phyloP scores from a whole-genome alignment of 768 basidiomycete species.

The Mycena indigotica region DNA sequence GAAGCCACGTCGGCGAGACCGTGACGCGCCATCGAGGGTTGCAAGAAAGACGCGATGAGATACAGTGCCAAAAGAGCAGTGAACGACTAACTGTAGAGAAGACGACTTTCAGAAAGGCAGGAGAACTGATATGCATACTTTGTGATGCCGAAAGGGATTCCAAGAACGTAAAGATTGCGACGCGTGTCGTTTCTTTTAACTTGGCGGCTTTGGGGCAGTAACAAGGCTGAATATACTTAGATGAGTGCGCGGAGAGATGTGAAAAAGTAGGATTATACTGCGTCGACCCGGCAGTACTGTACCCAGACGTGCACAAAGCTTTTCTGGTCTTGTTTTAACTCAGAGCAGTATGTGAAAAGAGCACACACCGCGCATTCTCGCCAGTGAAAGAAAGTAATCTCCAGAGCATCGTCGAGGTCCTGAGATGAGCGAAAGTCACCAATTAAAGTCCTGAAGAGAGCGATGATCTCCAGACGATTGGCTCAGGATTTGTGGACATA shows the following conservation, averaged over 20 bases:
- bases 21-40: constrained; percentile 80
- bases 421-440: constrained; percentile 55
- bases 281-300: constrained; percentile 53
- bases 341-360: background rate
- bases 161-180: constrained; percentile 83
- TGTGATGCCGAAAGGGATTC: constrained; percentile 77
- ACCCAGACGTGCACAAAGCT: constrained; percentile 68
- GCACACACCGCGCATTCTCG: constrained; percentile 54
- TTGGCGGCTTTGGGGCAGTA: constrained; percentile 22
- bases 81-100: constrained; percentile 45
- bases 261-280: constrained; percentile 45
- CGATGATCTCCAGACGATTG: constrained; percentile 49
- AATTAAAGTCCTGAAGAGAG: constrained; percentile 59
- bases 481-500: constrained; percentile 29
- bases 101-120: background rate
- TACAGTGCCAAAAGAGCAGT: constrained; percentile 63
- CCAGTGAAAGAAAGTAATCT: constrained; percentile 54
- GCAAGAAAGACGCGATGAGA: constrained; percentile 80
- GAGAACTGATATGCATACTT: constrained; percentile 52
- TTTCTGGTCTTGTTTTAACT: constrained; percentile 43
- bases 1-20: constrained; percentile 82
- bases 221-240: constrained; percentile 24
- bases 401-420: constrained; percentile 45
- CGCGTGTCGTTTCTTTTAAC: constrained; percentile 50
- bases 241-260: constrained; percentile 40